Base-by-base conservation (phyloP, 1,284 basidiomycete genomes). In the Ustilago trichophora region DNA sequence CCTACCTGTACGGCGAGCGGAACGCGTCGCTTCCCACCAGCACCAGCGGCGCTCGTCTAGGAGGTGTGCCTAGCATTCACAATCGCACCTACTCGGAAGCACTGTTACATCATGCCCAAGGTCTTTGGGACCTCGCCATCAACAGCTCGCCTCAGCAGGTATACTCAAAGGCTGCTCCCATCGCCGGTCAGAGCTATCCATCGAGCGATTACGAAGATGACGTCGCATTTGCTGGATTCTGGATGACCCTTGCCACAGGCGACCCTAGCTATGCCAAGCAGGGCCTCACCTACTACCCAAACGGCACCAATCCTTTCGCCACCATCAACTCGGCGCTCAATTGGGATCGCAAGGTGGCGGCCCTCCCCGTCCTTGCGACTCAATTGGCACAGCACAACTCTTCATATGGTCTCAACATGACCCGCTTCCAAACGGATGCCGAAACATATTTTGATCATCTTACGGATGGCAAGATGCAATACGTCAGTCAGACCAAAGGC, bases 271-370 rank as follows among this genome's bases (percentile, higher is more conserved):
- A 88, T 51, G 90, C 88, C 73, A 78, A 85, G 18, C 86, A 91
- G 56, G 91, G 91, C 0, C 84, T 87, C 73, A 76, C 82, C 4
- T 87, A 86, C 75, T 93, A 89, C 79, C 76, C 83, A 5, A 83
- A 87, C 34, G 45, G 47, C 29, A 50, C 41, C 31, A 90, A 87
- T 75, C 80, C 84, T 15, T 85, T 92, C 0, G 82, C 83, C 5
- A 83, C 84, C 2, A 83, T 85, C 35, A 83, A 88, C 47, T 82
- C 84, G 6, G 88, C 90, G 6, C 91, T 93, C 83, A 93, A 94
- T 78, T 96, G 93, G 93, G 92, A 94, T 77, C 87, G 87, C 2
- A 91, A 91, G 80, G 86, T 86, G 0, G 89, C 91, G 3, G 91
- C 89, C 1, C 78, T 91, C 0, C 87, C 88, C 35, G 86, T 95